Conservation (phyloP, 2,329 filamentous ascomycete species). For the Ascochyta pisi region DNA sequence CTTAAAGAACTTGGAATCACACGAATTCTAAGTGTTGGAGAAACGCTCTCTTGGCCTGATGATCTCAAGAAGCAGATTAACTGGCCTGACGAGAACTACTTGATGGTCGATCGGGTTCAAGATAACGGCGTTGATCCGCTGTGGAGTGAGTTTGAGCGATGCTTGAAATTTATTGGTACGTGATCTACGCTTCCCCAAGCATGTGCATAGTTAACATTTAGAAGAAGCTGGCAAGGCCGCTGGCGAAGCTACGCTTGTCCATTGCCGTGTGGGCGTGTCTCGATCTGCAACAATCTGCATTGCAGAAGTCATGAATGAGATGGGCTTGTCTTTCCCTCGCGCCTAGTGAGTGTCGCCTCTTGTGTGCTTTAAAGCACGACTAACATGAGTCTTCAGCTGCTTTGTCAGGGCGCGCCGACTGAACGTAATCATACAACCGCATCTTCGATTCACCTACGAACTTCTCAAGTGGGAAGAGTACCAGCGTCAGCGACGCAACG, state of each 20-base stretch:
- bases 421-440: slow-evolving; percentile 98
- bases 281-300: slow-evolving; percentile 97
- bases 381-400: slow-evolving; percentile 60
- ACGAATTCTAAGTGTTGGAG: slow-evolving; percentile 90
- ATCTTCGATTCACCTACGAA: slow-evolving; percentile 91
- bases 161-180: slow-evolving; percentile 91
- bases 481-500: slow-evolving; percentile 64
- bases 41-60: slow-evolving; percentile 81
- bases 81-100: slow-evolving; percentile 81
- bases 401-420: slow-evolving; percentile 90
- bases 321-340: slow-evolving; percentile 82
- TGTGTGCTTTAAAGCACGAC: not conserved
- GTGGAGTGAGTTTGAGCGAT: slow-evolving; percentile 82
- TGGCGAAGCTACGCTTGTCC: slow-evolving; percentile 86
- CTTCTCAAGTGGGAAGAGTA: slow-evolving; percentile 94
- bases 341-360: slow-evolving; percentile 69
- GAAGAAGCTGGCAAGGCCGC: slow-evolving; percentile 78
- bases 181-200: not conserved
- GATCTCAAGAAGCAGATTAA: slow-evolving; percentile 63
- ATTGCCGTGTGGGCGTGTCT: slow-evolving; percentile 95
- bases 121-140: slow-evolving; percentile 96
- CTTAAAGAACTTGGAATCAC: slow-evolving; percentile 80
- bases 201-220: slow-evolving; percentile 15
- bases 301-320: slow-evolving; percentile 91
- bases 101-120: slow-evolving; percentile 84